Conservation (phyloP, 495 filamentous ascomycete genomes). For the Chaetomium tenue region DNA sequence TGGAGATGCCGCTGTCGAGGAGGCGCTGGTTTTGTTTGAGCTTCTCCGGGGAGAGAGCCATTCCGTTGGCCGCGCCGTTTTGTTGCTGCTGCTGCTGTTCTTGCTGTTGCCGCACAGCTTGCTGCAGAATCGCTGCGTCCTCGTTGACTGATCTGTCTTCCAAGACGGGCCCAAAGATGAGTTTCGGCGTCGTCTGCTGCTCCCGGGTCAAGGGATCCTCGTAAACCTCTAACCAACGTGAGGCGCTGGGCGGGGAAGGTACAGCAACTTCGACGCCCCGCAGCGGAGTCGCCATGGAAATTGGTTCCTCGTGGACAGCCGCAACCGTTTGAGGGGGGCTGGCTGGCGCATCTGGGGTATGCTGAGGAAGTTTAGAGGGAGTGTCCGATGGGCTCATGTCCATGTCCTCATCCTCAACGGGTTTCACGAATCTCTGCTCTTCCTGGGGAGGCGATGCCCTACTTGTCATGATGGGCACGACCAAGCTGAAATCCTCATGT, state of each 20-base stretch:
- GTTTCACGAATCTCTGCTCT: constrained; percentile 1
- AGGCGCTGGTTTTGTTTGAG: constrained; percentile 54
- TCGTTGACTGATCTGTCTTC: constrained; percentile 55
- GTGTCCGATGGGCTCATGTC: constrained; percentile 13
- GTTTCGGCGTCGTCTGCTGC: constrained; percentile 41
- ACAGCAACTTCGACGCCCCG: constrained; percentile 24
- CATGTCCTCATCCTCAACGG: neutral
- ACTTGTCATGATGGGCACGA: constrained; percentile 39
- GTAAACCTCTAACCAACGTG: constrained; percentile 52
- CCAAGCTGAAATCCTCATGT: constrained; percentile 54
- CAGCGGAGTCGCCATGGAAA: constrained; percentile 16
- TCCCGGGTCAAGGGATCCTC: constrained; percentile 60
- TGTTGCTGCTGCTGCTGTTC: constrained; percentile 9
- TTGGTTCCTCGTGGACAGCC: constrained; percentile 13
- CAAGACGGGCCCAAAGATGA: constrained; percentile 46
- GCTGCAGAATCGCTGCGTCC: constrained; percentile 46
- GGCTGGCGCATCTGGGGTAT: constrained; percentile 25
- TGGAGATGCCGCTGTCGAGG: constrained; percentile 72
- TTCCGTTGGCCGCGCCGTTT: constrained; percentile 24
- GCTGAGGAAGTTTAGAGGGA: constrained; percentile 19
- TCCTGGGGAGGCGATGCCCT: constrained; percentile 24
- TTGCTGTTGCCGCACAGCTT: constrained; percentile 10
- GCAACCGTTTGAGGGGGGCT: neutral
- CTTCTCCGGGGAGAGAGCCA: constrained; percentile 48
- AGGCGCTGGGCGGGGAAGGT: constrained; percentile 33